Evolutionary conservation across 2,329 filamentous ascomycete species (phyloP), one percentile per base, ranked within the genome.

Genomic region (Rugonectria rugulosa): DNA sequence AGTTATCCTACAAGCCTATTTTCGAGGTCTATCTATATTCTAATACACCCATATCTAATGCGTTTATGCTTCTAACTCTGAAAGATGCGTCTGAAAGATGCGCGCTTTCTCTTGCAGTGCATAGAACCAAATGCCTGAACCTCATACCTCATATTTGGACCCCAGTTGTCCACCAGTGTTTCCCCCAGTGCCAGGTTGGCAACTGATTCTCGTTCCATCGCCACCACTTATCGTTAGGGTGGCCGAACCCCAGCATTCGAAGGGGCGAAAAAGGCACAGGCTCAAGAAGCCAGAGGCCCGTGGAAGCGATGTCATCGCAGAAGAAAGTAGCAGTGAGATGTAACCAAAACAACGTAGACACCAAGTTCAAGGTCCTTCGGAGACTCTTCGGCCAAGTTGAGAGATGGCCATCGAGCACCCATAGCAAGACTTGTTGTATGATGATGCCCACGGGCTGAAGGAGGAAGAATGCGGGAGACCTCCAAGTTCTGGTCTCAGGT

Each of bases 271-370:
- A 61, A 0, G 92, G 91, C n/a, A 96, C 74, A 0, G 92, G 91
- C 72, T 97, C 92, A 58, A 86, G 86, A 12, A 96, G 73, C 90
- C 90, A 97, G 0, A 96, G 67, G 0, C 91, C 92, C 1, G 86
- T 83, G 10, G 81, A 79, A 0, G 88, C 82, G 69, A 96, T 87
- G 67, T 97, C 93, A 68, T 96, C 86, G 10, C 86, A 78, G n/a
- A 97, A 79, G 29, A 87, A 71, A 34, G 79, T 79, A 1, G 83
- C 82, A 0, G 90, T 94, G 14, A 78, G 70, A 50, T 86, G 84
- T 56, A 96, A 75, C 91, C 91, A 97, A 0, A 70, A 64, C 5
- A 86, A 60, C 1, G 86, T 81, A 61, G 88, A 89, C 0, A 79
- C 19, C 1, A 90, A 71, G 63, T 95, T 96, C 0, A 77, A 81